A percentile compares a stretch with the other conserved stretches of the same genome.
phyloP scores from a whole-genome alignment of 2,329 filamentous ascomycete genomes.

The Colletotrichum agaves region DNA sequence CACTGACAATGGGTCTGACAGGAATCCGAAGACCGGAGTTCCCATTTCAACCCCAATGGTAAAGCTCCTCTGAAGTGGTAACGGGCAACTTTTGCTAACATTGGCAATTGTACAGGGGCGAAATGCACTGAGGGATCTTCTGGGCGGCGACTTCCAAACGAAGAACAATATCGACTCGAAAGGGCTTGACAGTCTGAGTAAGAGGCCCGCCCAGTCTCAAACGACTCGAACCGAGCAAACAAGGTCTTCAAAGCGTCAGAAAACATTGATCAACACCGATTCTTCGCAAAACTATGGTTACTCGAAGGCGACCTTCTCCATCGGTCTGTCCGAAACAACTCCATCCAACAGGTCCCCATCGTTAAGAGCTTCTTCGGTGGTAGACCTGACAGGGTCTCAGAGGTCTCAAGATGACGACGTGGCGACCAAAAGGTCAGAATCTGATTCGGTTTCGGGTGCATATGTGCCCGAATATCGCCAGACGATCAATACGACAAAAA shows the following conservation, averaged over 20 bases:
- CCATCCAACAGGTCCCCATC: not conserved
- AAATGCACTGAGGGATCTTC: not conserved
- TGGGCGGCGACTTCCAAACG: not conserved
- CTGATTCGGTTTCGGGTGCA: not conserved
- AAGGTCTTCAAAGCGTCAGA: conserved; percentile 29
- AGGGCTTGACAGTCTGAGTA: not conserved
- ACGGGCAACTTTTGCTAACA: not conserved
- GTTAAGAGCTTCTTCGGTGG: not conserved
- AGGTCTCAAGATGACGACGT: not conserved
- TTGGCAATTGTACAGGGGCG: not conserved
- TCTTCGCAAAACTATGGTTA: not conserved
- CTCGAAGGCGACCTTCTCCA: not conserved
- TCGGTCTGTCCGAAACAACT: not conserved
- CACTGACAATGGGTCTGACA: conserved; percentile 12
- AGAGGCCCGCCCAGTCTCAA: conserved; percentile 8
- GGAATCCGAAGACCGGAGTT: conserved; percentile 30
- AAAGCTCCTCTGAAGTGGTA: not conserved
- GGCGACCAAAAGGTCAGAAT: not conserved
- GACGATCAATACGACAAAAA: no score
- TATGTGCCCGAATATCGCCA: not conserved
- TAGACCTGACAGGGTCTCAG: not conserved
- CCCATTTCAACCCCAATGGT: conserved; percentile 31
- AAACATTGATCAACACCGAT: not conserved
- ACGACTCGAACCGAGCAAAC: not conserved
- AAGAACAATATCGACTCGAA: conserved; percentile 4